Base-by-base conservation (phyloP, 106 monocot species). In the Dendrobium catenatum region DNA sequence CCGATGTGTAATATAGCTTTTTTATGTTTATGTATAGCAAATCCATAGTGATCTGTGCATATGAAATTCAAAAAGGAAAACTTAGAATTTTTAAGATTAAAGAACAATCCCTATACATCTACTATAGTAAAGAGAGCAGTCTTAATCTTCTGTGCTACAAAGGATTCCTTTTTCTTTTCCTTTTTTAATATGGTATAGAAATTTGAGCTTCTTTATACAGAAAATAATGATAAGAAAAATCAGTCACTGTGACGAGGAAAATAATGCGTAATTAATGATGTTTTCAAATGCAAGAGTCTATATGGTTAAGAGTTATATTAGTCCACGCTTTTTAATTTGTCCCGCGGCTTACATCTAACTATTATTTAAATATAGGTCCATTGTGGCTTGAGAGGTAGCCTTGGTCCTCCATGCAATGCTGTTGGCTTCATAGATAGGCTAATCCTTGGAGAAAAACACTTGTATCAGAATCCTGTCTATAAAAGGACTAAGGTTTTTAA, bases 371-470 rank as follows among this genome's bases (percentile, higher is more conserved):
- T 82, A 48, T 75, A 97, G 97, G 94, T 97, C 37, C 81, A 85
- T 55, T 97, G 97, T 87, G 91, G 85, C 67, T 68, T 87, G 47
- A 88, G 92, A 48, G 97, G 97, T 78, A 89, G 82, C 80, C 82
- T 97, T 55, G 75, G 64, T n/a, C 97, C 97, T 84, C 85, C 97
- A 79, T 97, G 97, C 83, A 97, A 94, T 91, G 94, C 94, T 81
- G 97, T 92, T 75, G 97, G 97, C 20, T 88, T 88, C 19, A 79
- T 97, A 81, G 97, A 97, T 82, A 85, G 97, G 47, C 7, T 88
- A 80, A 58, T 94, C 43, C 94, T 97, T 81, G 94, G 94, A 29
- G 85, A 89, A 81, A 89, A 85, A 27, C 97, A 97, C 87, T 90
- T 97, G 72, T 94, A 94, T 73, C 88, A 89, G 76, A 87, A 84